A percentile compares a stretch with the other conserved stretches of the same genome.
Conservation (phyloP, 2,329 filamentous ascomycete genomes). For the Talaromyces albobiverticillius region DNA sequence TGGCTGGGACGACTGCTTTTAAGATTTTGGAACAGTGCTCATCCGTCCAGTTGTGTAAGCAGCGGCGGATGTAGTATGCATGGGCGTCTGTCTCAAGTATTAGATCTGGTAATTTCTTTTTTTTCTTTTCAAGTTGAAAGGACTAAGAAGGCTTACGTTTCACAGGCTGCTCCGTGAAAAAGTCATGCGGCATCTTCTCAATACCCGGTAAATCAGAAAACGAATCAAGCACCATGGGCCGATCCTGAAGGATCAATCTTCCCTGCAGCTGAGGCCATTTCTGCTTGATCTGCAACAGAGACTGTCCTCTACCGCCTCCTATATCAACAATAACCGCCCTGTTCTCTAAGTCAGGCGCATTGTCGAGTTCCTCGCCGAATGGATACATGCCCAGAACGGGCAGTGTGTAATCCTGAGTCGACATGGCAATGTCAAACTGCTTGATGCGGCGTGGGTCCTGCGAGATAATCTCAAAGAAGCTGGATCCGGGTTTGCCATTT, state of each 20-base stretch:
- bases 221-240: constrained; percentile 28
- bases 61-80: constrained; percentile 24
- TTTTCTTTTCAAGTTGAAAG: too few relatives aligned
- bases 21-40: constrained; percentile 20
- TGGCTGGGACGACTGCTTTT: constrained; percentile 28
- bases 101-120: too few relatives aligned
- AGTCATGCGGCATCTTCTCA: constrained; percentile 24
- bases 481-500: constrained; percentile 26
- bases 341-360: constrained; percentile 14
- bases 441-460: constrained; percentile 25
- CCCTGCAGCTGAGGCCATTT: constrained; percentile 32
- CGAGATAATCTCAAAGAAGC: constrained; percentile 27
- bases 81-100: constrained; percentile 8
- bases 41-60: constrained; percentile 27
- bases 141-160: constrained; percentile 15
- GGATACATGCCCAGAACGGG: constrained; percentile 22
- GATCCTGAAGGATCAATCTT: constrained; percentile 42
- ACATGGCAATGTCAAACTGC: constrained; percentile 24
- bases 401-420: constrained; percentile 17
- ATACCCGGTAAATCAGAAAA: constrained; percentile 27
- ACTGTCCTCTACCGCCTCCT: constrained; percentile 42
- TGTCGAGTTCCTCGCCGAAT: constrained; percentile 18
- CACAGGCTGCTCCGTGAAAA: constrained; percentile 15
- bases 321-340: constrained; percentile 40
- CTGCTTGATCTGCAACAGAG: constrained; percentile 30